Conservation (phyloP, 164 flowering plant species). For the Akebia trifoliata region DNA sequence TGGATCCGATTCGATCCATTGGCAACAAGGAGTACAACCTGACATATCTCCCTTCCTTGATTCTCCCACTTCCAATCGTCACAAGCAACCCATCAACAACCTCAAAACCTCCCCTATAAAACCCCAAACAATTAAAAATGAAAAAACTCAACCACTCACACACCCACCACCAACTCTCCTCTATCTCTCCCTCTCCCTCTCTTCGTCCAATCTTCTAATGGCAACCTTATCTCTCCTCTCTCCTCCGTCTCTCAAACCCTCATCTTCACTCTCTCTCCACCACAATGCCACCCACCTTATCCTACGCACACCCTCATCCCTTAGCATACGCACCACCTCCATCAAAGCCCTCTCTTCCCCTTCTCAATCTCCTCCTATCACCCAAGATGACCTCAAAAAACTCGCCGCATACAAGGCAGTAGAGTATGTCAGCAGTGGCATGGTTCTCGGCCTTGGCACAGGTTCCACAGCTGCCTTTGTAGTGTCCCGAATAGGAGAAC, state of each 20-base stretch:
- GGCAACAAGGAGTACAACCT: no score
- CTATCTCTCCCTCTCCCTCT: background rate
- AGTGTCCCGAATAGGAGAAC: slow-evolving; percentile 60
- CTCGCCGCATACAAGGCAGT: slow-evolving; percentile 88
- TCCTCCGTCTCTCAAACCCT: slow-evolving; percentile 20
- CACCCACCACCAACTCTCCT: background rate
- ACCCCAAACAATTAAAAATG: background rate
- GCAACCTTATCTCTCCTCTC: slow-evolving; percentile 30
- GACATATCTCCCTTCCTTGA: no score
- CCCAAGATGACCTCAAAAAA: slow-evolving; percentile 80
- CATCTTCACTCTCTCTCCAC: slow-evolving; percentile 12
- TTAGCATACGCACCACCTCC: slow-evolving; percentile 15
- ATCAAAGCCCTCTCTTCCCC: slow-evolving; percentile 44
- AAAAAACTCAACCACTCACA: background rate
- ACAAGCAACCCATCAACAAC: slow-evolving; percentile 2
- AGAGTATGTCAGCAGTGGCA: slow-evolving; percentile 64
- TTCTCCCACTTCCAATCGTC: no score
- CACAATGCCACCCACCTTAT: slow-evolving; percentile 16
- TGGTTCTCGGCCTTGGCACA: slow-evolving; percentile 88
- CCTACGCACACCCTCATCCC: slow-evolving; percentile 26
- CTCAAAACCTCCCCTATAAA: background rate
- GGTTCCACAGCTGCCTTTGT: slow-evolving; percentile 93
- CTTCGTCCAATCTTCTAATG: slow-evolving; percentile 3
- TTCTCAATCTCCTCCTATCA: slow-evolving; percentile 29
- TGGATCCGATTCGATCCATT: no score